Conservation (phyloP, 345 rosid species). For the Moricandia moricandioides region DNA sequence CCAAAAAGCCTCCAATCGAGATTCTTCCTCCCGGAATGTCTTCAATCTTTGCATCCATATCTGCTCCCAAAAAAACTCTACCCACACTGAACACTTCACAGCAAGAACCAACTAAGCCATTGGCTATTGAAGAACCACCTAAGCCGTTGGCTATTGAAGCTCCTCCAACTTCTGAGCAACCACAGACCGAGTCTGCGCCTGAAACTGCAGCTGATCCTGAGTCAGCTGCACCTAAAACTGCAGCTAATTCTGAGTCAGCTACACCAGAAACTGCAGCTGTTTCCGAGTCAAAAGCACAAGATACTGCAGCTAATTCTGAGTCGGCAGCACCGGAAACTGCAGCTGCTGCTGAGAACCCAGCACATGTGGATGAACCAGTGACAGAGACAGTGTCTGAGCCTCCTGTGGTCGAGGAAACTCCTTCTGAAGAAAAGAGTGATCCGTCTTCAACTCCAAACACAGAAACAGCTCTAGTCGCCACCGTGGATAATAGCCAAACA, state of each 20-base stretch:
- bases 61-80: slow-evolving; percentile 68
- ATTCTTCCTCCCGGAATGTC: slow-evolving; percentile 96
- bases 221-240: slow-evolving; percentile 24
- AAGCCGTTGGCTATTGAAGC: slow-evolving; percentile 50
- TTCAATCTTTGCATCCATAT: slow-evolving; percentile 66
- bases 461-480: slow-evolving; percentile 20
- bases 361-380: slow-evolving; percentile 27
- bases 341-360: not conserved
- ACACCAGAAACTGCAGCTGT: slow-evolving; percentile 30
- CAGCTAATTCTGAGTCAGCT: slow-evolving; percentile 20
- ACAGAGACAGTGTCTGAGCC: slow-evolving; percentile 37
- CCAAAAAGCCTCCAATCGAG: slow-evolving; percentile 79
- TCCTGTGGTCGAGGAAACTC: slow-evolving; percentile 36
- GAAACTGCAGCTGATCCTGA: slow-evolving; percentile 23
- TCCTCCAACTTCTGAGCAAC: slow-evolving; percentile 46
- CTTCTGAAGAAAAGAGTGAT: slow-evolving; percentile 42
- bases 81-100: slow-evolving; percentile 43
- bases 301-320: slow-evolving; percentile 19
- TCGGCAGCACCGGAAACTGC: slow-evolving; percentile 33
- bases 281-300: slow-evolving; percentile 32
- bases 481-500: slow-evolving; percentile 11
- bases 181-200: slow-evolving; percentile 32
- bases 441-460: slow-evolving; percentile 35
- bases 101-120: slow-evolving; percentile 58
- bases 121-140: slow-evolving; percentile 34